Base-by-base conservation (phyloP, 805 yeast genomes). In the Nakazawaea sp. region DNA sequence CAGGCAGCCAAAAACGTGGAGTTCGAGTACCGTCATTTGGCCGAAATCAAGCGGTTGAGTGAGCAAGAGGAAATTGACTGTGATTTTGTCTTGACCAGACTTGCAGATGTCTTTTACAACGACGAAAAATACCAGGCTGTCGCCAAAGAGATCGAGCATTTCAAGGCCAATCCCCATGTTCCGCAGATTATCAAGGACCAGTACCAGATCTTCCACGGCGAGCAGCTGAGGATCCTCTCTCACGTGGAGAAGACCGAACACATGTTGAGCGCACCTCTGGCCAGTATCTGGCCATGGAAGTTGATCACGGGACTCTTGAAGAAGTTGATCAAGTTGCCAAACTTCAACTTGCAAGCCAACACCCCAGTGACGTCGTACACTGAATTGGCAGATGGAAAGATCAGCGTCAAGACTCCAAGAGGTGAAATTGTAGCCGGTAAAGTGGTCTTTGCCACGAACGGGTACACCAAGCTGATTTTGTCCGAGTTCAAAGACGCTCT, bases 271-370 rank as follows among this genome's bases (percentile, higher is more conserved):
- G 58, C 55, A 36, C 66, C 70, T 3, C 70, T 71, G 2, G 65
- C 66, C 5, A 59, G 64, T 10, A 49, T 68, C 35, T 67, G 71
- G 60, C 70, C 74, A 3, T 64, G 68, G 48, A 62, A 61, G 43
- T 47, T 70, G 2, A 55, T 65, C 35, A 50, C 53, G 5, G 48
- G 53, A 2, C 35, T 69, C 2, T 44, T 68, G 33, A 55, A 56
- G 42, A 45, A 45, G 18, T 44, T 55, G 24, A 47, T 66, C 8
- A 42, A 45, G 13, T 48, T 48, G n/a, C 30, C 32, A 16, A 66
- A 65, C 15, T 45, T 66, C 30, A 58, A 64, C 32, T 41, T 69
- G 24, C 69, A 68, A 36, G 55, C 75, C 2, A 56, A 67, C 41
- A 66, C 74, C 0, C 52, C 56, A 2, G 72, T 62, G 4, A 46